These are phyloP conservation scores for Peterozyma xylosa DNA, from an alignment of 805 yeast genomes.

Conservation along the genomic window DNA sequence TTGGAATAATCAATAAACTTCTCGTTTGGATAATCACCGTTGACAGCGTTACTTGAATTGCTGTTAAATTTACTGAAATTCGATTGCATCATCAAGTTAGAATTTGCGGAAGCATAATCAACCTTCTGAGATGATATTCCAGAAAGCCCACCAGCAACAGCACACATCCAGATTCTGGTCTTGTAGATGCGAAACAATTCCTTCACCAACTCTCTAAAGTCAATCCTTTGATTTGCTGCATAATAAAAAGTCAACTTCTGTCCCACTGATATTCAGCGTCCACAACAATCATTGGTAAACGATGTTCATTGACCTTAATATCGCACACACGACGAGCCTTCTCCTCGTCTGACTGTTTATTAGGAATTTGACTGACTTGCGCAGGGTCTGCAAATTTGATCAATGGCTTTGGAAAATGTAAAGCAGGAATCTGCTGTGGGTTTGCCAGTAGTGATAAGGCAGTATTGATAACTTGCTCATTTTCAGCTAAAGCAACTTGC, in stretches of 20 bases:
- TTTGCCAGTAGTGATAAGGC: not conserved
- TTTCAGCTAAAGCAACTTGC: conserved; percentile 47
- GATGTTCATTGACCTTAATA: conserved; percentile 43
- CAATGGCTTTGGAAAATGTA: conserved; percentile 63
- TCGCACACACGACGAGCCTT: conserved; percentile 58
- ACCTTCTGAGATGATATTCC: too few relatives aligned
- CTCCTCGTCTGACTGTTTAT: conserved; percentile 61
- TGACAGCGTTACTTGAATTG: too few relatives aligned
- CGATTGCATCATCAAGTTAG: too few relatives aligned
- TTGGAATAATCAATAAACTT: too few relatives aligned
- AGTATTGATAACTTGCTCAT: conserved; percentile 20
- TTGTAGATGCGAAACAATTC: conserved; percentile 70
- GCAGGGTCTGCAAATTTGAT: conserved; percentile 52
- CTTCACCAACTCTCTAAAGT: conserved; percentile 69
- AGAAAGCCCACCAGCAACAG: conserved; percentile 28
- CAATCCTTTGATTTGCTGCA: conserved; percentile 55
- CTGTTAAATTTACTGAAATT: too few relatives aligned
- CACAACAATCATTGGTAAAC: conserved; percentile 48
- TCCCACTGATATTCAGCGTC: conserved; percentile 88
- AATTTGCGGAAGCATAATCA: too few relatives aligned
- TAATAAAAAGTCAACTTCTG: conserved; percentile 72
- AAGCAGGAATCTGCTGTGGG: conserved; percentile 29
- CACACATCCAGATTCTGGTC: conserved; percentile 87
- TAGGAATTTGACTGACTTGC: conserved; percentile 51
- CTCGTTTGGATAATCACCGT: too few relatives aligned